These are phyloP conservation scores for Millerozyma acaciae DNA, from an alignment of 805 yeast species.

Conservation along the genomic window DNA sequence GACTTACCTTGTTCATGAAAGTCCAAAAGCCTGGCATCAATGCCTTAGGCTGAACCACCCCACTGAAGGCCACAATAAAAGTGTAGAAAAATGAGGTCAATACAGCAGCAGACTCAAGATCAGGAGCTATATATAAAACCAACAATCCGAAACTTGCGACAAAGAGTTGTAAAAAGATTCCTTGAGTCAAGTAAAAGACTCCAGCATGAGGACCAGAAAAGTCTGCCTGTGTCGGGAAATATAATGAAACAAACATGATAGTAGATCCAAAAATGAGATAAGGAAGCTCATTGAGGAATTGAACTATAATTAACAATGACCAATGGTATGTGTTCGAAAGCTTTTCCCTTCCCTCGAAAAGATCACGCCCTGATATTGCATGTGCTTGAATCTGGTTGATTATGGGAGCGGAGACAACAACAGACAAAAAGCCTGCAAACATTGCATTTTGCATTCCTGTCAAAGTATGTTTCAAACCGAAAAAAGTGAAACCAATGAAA, in stretches of 20 bases:
- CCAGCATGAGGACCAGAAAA: conserved; percentile 40
- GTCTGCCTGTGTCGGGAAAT: conserved; percentile 46
- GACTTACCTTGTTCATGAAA: conserved; percentile 75
- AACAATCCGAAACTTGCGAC: conserved; percentile 33
- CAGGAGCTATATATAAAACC: conserved; percentile 56
- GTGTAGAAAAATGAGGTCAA: conserved; percentile 53
- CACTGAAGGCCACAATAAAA: conserved; percentile 61
- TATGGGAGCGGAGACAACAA: conserved; percentile 54
- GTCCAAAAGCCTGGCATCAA: conserved; percentile 81
- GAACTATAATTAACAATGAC: conserved; percentile 54
- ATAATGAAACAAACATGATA: conserved; percentile 39
- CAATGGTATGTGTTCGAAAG: conserved; percentile 73
- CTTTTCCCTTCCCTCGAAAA: conserved; percentile 68
- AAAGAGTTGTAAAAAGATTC: conserved; percentile 26
- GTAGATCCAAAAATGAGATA: conserved; percentile 36
- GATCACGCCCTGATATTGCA: conserved; percentile 54
- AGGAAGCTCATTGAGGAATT: conserved; percentile 57
- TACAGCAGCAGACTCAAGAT: conserved; percentile 64
- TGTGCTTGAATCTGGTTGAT: conserved; percentile 61
- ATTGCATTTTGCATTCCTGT: conserved; percentile 58
- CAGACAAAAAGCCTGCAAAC: conserved; percentile 57
- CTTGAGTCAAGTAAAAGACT: conserved; percentile 29
- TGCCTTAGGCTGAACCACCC: conserved; percentile 56
- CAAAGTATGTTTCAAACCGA: conserved; percentile 22
- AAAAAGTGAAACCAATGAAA: conserved; percentile 20